These are phyloP conservation scores for Reutealis trisperma DNA, from an alignment of 345 rosid species.

Conservation along the genomic window DNA sequence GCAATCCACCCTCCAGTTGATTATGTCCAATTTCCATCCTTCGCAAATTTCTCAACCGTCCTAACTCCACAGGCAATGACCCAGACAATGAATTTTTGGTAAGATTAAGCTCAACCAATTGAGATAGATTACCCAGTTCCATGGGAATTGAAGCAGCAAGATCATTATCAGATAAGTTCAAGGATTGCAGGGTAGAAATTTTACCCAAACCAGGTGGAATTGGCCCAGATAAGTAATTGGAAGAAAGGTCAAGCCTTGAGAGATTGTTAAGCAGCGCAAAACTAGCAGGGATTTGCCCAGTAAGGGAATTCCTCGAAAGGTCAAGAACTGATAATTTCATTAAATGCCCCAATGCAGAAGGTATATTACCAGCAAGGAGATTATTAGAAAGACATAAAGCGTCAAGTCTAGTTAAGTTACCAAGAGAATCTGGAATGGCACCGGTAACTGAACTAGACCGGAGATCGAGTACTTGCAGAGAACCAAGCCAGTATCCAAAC, in stretches of 20 bases:
- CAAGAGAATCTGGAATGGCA: conserved; percentile 27
- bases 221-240: conserved; percentile 29
- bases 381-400: conserved; percentile 22
- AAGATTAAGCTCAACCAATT: conserved; percentile 29
- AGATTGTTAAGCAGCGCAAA: conserved; percentile 22
- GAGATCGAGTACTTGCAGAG: conserved; percentile 30
- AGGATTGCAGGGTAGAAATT: conserved; percentile 13
- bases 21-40: conserved; percentile 19
- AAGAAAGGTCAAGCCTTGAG: conserved; percentile 31
- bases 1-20: conserved; percentile 36
- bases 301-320: conserved; percentile 29
- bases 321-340: conserved; percentile 21
- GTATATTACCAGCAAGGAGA: conserved; percentile 24
- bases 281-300: conserved; percentile 19
- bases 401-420: conserved; percentile 23
- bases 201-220: conserved; percentile 20
- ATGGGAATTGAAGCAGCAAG: conserved; percentile 23
- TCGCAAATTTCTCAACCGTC: conserved; percentile 19
- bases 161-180: conserved; percentile 28
- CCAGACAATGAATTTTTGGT: conserved; percentile 28
- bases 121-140: conserved; percentile 24
- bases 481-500: conserved; percentile 24
- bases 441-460: conserved; percentile 28
- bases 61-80: conserved; percentile 22
- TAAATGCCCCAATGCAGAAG: conserved; percentile 20